A percentile compares a stretch with the other conserved stretches of the same genome.
These are phyloP conservation scores for Plantago ovata DNA, from an alignment of 257 asterid genomes.

Conservation along the genomic window DNA sequence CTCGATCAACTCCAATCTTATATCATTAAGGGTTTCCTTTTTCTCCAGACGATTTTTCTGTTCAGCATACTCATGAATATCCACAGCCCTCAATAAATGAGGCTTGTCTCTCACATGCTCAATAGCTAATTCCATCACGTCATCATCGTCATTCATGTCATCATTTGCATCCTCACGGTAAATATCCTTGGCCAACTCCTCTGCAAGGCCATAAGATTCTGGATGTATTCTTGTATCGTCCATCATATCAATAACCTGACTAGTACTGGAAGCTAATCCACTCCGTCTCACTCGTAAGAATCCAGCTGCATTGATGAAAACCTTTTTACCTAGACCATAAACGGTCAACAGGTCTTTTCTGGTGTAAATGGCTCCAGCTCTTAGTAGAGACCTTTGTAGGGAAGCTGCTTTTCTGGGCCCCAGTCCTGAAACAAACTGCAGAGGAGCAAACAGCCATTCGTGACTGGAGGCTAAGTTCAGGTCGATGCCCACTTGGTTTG, in stretches of 20 bases:
- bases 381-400: conserved; percentile 75
- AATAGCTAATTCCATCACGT: conserved; percentile 84
- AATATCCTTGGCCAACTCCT: conserved; percentile 89
- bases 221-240: conserved; percentile 98
- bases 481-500: conserved; percentile 95
- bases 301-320: conserved; percentile 91
- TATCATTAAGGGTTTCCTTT: conserved; percentile 79
- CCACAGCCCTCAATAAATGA: conserved; percentile 61
- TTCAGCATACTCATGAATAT: conserved; percentile 63
- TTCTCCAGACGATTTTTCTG: conserved; percentile 53
- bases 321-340: conserved; percentile 84
- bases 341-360: conserved; percentile 84
- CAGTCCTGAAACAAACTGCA: conserved; percentile 90
- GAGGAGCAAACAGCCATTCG: conserved; percentile 93
- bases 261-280: conserved; percentile 80
- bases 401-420: conserved; percentile 97
- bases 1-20: conserved; percentile 82
- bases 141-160: conserved; percentile 79
- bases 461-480: conserved; percentile 59
- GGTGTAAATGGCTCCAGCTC: conserved; percentile 81
- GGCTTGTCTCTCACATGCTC: conserved; percentile 95
- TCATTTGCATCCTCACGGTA: conserved; percentile 68
- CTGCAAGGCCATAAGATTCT: conserved; percentile 83
- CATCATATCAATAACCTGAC: conserved; percentile 78
- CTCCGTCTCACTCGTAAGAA: conserved; percentile 84